Base-by-base conservation (phyloP, 768 basidiomycete species). In the Russula virescens region DNA sequence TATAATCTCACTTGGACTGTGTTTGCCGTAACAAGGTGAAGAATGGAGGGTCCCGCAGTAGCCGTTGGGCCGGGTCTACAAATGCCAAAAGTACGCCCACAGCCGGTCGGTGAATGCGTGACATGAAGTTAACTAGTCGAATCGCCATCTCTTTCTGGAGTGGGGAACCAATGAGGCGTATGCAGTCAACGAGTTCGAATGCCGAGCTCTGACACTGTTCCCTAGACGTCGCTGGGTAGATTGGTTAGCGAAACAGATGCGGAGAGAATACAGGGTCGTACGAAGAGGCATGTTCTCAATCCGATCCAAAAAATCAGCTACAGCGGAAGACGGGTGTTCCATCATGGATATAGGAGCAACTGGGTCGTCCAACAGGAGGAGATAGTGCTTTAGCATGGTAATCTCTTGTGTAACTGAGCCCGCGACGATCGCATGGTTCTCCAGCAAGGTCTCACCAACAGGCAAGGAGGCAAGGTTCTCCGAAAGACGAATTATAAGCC, bases 181-280 rank as follows among this genome's bases (percentile, higher is more conserved):
- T 61, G 80, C 81, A 84, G 66, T 88, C 86, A n/a, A 89, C 75
- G 0, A 89, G 74, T 55, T 84, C 82, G 48, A 76, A 82, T 0
- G 85, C 85, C 31, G 74, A 66, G 1, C 69, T 64, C 52, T 72
- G 74, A 47, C 79, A 71, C 26, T 72, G 72, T 3, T 57, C 56
- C 45, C 72, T 72, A 3, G 75, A 71, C 19, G 71, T 68, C 35
- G 80, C 84, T 86, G 28, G 14, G 21, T 13, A 6, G 25, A 13
- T 28, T 34, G 18, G 9, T 62, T 9, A 68, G 50, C 21, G 58
- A 58, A 42, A 25, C 3, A 3, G n/a, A 43, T 40, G 16, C 8
- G 2, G 26, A 43, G 34, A 50, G 34, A 40, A 60, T 9, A 35
- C 45, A 40, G 23, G 1, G 0, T 77, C 85, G 68, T 65, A 88